Base-by-base conservation (phyloP, 2,329 filamentous ascomycete genomes). In the Zymoseptoria ardabiliae region DNA sequence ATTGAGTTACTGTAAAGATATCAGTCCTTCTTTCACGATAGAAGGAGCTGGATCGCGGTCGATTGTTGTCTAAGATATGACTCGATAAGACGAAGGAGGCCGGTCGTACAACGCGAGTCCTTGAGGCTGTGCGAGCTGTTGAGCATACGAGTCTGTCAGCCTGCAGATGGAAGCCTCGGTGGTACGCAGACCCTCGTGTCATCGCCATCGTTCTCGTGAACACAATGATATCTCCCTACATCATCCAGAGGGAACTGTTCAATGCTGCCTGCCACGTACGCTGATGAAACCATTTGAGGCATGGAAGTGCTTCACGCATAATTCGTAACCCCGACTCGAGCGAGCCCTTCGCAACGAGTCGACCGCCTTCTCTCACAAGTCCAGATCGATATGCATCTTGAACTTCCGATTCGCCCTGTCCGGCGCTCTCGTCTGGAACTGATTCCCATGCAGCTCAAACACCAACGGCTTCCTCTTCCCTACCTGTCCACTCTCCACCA, bases 321-420 rank as follows among this genome's bases (percentile, higher is more conserved):
- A 25, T 25, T 25, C 23, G 23, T 25, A 25, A 25, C 23, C 23
- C 3, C 23, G 23, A 25, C 25, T 28, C 25, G 8, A 28, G 25
- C 25, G 25, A 28, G 25, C 25, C 6, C 54, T 56, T 49, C 22
- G 49, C 50, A 22, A 21, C 51, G 20, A 51, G 22, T 10, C 9
- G 22, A 53, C 8, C 20, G 10, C 51, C 8, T 25, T 25, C n/a
- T n/a, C 10, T 88, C 78, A 96, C 13, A 96, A 73, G 64, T 89
- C 85, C 54, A 85, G 81, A 63, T 91, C 79, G 69, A 90, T 91
- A 71, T 93, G 91, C 71, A 84, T 81, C 76, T 94, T 96, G 76
- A 96, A 96, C 77, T 96, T 97, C 76, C 85, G 91, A 68, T 89
- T 96, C 54, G 91, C 90, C 21, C 94, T 80, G 72, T 97, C 93